Base-by-base conservation (phyloP, 139 green algal genomes). In the Diplosphaera chodatii region DNA sequence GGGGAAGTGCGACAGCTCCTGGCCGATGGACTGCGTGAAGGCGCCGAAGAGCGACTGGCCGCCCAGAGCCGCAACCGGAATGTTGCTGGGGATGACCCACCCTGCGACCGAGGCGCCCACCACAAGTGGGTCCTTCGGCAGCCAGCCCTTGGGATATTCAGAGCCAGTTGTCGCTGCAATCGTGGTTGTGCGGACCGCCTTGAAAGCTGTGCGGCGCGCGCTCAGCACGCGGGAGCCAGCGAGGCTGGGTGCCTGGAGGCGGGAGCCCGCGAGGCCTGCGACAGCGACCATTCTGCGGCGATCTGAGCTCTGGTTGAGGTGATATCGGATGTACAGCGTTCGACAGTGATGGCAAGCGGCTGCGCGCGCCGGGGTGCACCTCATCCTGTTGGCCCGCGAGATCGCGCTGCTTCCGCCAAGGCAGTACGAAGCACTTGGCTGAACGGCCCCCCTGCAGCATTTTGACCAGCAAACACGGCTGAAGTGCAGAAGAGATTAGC, bases 1-100 rank as follows among this genome's bases (percentile, higher is more conserved):
- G 65, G 91, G 91, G 87, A 94, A 96, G 66, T 91, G 74, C 18
- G 88, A 82, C 66, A 96, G 84, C 64, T 96, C 75, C 67, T 76
- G 72, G 64, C 82, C 78, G 55, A 94, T 96, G 32, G 67, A 81
- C 27, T 70, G 16, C 55, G 75, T 89, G 78, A 96, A 88, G 27
- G 83, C 69, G 41, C 87, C 85, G 55, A 96, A 96, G 65, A 96
- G 89, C 30, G 80, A 90, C 29, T 90, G 29, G 67, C 87, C 87
- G 32, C 79, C 84, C 27, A 94, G 86, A 55, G 77, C 83, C 10
- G 80, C 78, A 2, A 88, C 78, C 29, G 74, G 68, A 64, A 92
- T 90, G 80, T 74, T 88, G 65, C 80, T 83, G 64, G 88, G 88
- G 64, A 92, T 75, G 67, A 85, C 91, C 89, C 87, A 94, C 48